These are phyloP conservation scores for Russula sp. DNA, from an alignment of 768 basidiomycete species.

Conservation along the genomic window DNA sequence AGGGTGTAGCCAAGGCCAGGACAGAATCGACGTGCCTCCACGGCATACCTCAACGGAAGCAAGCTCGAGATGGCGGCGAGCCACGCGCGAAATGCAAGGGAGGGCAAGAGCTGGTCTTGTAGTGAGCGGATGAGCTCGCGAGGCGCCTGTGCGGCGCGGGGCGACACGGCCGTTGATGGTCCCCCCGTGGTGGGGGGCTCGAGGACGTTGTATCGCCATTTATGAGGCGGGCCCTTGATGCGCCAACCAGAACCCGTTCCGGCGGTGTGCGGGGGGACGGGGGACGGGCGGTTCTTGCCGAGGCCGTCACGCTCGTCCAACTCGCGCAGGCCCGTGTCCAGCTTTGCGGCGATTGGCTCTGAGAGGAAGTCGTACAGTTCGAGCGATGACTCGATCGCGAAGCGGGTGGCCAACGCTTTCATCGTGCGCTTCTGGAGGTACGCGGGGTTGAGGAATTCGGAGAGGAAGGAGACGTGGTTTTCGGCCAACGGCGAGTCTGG, in stretches of 20 bases:
- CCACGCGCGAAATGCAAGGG: constrained; percentile 88
- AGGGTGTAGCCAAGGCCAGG: constrained; percentile 94
- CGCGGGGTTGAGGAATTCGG: constrained; percentile 80
- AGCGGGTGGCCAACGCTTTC: constrained; percentile 70
- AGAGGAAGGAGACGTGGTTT: constrained; percentile 64
- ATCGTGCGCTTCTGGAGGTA: constrained; percentile 84
- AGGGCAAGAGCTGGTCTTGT: constrained; percentile 74
- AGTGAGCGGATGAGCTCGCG: constrained; percentile 58
- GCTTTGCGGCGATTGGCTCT: constrained; percentile 55
- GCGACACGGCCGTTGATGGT: constrained; percentile 42
- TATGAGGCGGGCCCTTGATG: constrained; percentile 85
- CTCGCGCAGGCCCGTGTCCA: constrained; percentile 60
- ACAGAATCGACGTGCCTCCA: constrained; percentile 84
- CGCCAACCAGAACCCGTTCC: constrained; percentile 59
- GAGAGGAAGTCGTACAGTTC: constrained; percentile 84
- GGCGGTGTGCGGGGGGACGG: constrained; percentile 61
- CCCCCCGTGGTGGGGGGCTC: constrained; percentile 29
- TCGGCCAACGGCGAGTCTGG: constrained; percentile 50
- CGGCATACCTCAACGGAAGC: constrained; percentile 62
- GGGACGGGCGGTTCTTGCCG: constrained; percentile 40
- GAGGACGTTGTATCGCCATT: constrained; percentile 86
- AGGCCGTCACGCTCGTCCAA: constrained; percentile 62
- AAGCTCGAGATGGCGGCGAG: constrained; percentile 63
- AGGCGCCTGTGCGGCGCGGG: constrained; percentile 48
- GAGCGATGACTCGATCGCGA: constrained; percentile 80